phyloP scores from a whole-genome alignment of 2,329 filamentous ascomycete species.

The Beauveria brongniartii region DNA sequence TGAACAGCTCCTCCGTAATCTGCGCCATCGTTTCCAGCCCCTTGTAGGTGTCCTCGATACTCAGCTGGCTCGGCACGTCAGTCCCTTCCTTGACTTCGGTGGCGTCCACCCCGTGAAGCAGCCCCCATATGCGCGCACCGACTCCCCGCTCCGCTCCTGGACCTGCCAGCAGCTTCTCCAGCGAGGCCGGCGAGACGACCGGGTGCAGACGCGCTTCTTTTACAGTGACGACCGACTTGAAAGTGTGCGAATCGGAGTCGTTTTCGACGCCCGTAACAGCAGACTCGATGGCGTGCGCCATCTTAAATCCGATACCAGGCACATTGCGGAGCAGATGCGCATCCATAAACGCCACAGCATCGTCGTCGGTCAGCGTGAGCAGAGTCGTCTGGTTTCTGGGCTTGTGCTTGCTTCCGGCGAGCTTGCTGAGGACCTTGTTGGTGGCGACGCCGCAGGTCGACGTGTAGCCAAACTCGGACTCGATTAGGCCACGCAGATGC shows the following conservation, averaged over 20 bases:
- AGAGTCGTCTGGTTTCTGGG: slow-evolving; percentile 82
- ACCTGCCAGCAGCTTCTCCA: slow-evolving; percentile 63
- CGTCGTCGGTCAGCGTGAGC: slow-evolving; percentile 51
- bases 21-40: slow-evolving; percentile 57
- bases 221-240: slow-evolving; percentile 49
- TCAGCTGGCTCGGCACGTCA: slow-evolving; percentile 76
- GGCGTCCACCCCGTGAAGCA: slow-evolving; percentile 75
- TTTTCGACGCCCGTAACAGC: slow-evolving; percentile 36
- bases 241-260: slow-evolving; percentile 27
- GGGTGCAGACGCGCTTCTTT: slow-evolving; percentile 55
- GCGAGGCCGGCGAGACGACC: slow-evolving; percentile 51
- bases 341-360: slow-evolving; percentile 65
- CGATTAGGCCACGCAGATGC: slow-evolving; percentile 63
- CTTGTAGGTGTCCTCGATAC: slow-evolving; percentile 87
- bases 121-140: slow-evolving; percentile 63
- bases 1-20: slow-evolving; percentile 59
- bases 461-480: slow-evolving; percentile 73
- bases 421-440: slow-evolving; percentile 77
- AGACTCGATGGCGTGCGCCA: slow-evolving; percentile 37
- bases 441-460: slow-evolving; percentile 82
- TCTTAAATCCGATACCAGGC: slow-evolving; percentile 78
- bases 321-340: slow-evolving; percentile 68
- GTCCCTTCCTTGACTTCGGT: slow-evolving; percentile 64
- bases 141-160: slow-evolving; percentile 64
- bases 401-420: slow-evolving; percentile 78